Evolutionary conservation across 805 yeast genomes (phyloP), one percentile per base, ranked within the genome.

Genomic region (Teunomyces kruisii): DNA sequence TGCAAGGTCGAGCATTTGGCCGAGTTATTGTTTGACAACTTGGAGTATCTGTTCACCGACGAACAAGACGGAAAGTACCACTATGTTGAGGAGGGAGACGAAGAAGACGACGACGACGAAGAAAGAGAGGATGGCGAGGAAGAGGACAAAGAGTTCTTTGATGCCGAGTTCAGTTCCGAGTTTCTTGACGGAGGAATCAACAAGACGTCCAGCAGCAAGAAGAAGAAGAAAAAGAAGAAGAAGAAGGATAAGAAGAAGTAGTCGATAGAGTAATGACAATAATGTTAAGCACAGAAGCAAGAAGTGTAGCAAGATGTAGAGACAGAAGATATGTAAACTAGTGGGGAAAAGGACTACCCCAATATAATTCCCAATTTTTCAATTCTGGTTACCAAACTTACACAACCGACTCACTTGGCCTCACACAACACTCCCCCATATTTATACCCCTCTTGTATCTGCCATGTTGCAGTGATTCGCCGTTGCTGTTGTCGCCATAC

Each of bases 1-100:
- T 59, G 68, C 44, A 64, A 60, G 42, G 57, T 63, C 19, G 66
- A 62, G 48, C 48, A 45, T 31, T 50, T 68, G 38, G 68, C 65
- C 4, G 65, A 64, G 43, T 32, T 47, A 3, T 45, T 62, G 40
- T 65, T 59, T 41, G 57, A 52, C 9, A 51, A 50, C 32, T 59
- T 65, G 32, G 67, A 65, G 33, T 50, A 30, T 42, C 54, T 35
- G 35, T 17, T 32, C 10, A 16, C 22, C 12, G 9, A 13, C 17
- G 36, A 19, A 3, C 6, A 19, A 3, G 22, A 19, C 22, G 6
- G n/a, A n/a, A n/a, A n/a, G n/a, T n/a, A n/a, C n/a, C n/a, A n/a
- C n/a, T n/a, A n/a, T n/a, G n/a, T n/a, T n/a, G n/a, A 19, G 22
- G 22, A 19, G 3, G 22, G 6, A 6, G 22, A 19, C 22, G 3